These are phyloP conservation scores for Metroxylon sagu DNA, from an alignment of 176 grass and related monocot species.

Conservation along the genomic window DNA sequence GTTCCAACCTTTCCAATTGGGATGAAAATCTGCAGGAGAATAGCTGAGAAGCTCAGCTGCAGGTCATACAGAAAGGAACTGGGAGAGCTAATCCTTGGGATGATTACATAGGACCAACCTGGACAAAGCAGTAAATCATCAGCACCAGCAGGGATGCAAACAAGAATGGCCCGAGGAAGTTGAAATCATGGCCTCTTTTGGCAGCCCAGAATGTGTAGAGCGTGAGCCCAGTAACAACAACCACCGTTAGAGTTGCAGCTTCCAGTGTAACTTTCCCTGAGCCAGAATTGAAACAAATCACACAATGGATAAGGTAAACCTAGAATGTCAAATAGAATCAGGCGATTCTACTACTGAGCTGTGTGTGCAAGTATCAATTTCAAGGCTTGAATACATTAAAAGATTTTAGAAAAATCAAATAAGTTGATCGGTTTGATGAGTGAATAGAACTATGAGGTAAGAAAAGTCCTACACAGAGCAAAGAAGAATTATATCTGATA, in stretches of 20 bases:
- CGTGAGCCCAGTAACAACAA: conserved; percentile 32
- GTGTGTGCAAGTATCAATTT: background rate
- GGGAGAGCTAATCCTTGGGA: no score
- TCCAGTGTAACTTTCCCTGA: conserved; percentile 38
- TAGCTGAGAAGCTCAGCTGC: no score
- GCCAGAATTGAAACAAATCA: background rate
- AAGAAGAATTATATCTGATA: no score
- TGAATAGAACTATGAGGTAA: no score
- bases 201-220: conserved; percentile 87
- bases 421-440: no score
- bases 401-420: no score
- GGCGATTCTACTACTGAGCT: background rate
- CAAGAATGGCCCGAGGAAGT: conserved; percentile 61
- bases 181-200: conserved; percentile 53
- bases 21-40: conserved; percentile 34
- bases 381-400: no score
- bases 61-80: no score
- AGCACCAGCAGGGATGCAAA: conserved; percentile 26
- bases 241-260: conserved; percentile 33
- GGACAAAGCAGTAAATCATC: conserved; percentile 36
- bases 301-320: background rate
- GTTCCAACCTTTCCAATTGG: conserved; percentile 38
- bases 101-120: conserved; percentile 18
- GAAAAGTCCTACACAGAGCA: no score
- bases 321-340: background rate